Evolutionary conservation across 2,329 filamentous ascomycete genomes (phyloP).

Genomic region (Colletotrichum camelliae): DNA sequence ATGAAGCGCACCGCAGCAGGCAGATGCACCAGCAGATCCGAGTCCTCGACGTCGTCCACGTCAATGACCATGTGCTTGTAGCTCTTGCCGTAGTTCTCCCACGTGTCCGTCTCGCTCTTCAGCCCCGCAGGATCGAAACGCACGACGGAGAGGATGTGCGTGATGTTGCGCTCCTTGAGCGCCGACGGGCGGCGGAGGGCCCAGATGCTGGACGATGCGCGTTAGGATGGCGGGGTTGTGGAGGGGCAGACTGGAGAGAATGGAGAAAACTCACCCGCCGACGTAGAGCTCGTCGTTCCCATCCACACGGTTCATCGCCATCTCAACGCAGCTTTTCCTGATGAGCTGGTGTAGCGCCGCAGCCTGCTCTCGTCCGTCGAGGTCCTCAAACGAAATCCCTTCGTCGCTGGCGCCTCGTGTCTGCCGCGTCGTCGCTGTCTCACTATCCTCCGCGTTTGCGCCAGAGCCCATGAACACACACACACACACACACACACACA

Average conservation of each 20-base stretch:
- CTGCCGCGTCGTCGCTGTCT: background rate
- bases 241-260: background rate
- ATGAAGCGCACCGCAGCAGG: conserved; percentile 83
- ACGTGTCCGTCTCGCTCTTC: conserved; percentile 57
- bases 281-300: conserved; percentile 46
- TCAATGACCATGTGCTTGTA: conserved; percentile 81
- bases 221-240: background rate
- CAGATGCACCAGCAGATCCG: conserved; percentile 84
- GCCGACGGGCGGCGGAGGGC: conserved; percentile 74
- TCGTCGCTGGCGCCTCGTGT: background rate
- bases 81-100: conserved; percentile 55
- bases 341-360: conserved; percentile 11
- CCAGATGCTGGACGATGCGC: conserved; percentile 67
- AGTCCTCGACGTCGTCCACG: conserved; percentile 89
- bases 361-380: background rate
- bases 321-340: conserved; percentile 37
- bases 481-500: background rate
- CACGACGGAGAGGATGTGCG: conserved; percentile 87
- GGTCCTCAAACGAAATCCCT: background rate
- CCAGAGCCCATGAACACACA: background rate
- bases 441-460: background rate
- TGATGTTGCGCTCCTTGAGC: conserved; percentile 77
- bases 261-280: conserved; percentile 37
- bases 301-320: conserved; percentile 48
- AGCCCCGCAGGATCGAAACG: conserved; percentile 54